Conservation (phyloP, 805 yeast genomes). For the Lipomyces starkeyi region DNA sequence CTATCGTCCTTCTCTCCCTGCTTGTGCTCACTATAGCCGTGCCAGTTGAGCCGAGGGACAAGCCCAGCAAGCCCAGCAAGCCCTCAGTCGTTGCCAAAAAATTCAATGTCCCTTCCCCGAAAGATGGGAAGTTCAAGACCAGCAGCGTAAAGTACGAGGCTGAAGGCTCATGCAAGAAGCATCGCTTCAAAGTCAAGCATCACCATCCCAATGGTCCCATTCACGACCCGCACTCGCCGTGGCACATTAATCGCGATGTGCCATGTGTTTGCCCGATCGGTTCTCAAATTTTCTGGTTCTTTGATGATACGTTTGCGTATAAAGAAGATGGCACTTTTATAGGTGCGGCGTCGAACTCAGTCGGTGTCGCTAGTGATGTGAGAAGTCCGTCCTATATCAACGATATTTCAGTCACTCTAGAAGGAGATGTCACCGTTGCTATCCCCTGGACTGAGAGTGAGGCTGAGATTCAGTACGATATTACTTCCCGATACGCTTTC, state of each 20-base stretch:
- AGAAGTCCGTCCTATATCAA: slow-evolving; percentile 14
- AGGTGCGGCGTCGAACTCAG: slow-evolving; percentile 33
- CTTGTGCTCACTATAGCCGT: not conserved
- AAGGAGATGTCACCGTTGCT: slow-evolving; percentile 24
- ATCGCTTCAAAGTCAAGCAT: slow-evolving; percentile 14
- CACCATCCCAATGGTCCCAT: slow-evolving; percentile 15
- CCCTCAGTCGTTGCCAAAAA: not conserved
- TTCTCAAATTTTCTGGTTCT: slow-evolving; percentile 32
- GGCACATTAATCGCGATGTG: slow-evolving; percentile 27
- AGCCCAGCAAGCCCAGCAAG: not conserved
- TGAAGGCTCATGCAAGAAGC: not conserved
- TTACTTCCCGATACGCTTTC: slow-evolving; percentile 26
- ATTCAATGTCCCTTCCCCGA: not conserved
- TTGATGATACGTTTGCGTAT: slow-evolving; percentile 32
- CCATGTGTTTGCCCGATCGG: slow-evolving; percentile 31
- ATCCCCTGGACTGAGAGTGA: slow-evolving; percentile 30
- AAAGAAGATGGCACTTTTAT: slow-evolving; percentile 20
- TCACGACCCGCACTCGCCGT: slow-evolving; percentile 21
- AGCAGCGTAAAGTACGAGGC: not conserved
- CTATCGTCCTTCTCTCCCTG: not conserved
- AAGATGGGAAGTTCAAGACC: not conserved
- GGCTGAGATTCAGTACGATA: slow-evolving; percentile 22
- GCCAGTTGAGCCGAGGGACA: not conserved
- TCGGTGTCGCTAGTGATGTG: slow-evolving; percentile 14
- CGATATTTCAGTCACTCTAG: slow-evolving; percentile 24